phyloP scores from a whole-genome alignment of 2,329 filamentous ascomycete species.

The Botrytis sinoallii region DNA sequence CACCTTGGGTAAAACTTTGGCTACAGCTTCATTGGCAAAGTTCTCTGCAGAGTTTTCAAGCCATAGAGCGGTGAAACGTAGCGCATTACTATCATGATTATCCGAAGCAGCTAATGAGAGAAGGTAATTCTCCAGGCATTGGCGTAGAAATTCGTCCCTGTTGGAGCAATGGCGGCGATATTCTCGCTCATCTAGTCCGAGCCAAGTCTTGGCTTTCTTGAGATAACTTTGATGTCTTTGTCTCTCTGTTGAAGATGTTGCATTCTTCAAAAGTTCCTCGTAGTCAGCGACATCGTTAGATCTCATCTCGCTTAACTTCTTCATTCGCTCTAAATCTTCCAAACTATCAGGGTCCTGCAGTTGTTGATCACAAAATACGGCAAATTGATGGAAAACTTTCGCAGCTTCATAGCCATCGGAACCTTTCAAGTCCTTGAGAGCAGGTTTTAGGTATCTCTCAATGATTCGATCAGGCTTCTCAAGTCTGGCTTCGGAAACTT shows the following conservation, averaged over 20 bases:
- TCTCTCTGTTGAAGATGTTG: constrained; percentile 47
- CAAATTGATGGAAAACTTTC: constrained; percentile 91
- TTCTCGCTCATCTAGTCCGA: constrained; percentile 85
- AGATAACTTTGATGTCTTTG: constrained; percentile 59
- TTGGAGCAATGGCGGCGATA: constrained; percentile 73
- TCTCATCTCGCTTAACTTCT: constrained; percentile 76
- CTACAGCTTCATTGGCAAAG: constrained; percentile 74
- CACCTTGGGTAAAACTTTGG: constrained; percentile 66
- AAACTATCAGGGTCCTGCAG: constrained; percentile 80
- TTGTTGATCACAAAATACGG: constrained; percentile 91
- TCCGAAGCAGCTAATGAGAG: constrained; percentile 81
- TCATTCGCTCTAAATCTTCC: constrained; percentile 79
- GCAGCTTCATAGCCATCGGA: constrained; percentile 71
- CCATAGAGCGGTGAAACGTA: constrained; percentile 94
- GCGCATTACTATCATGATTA: constrained; percentile 80
- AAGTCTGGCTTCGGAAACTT: constrained; percentile 82
- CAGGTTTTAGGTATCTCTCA: constrained; percentile 77
- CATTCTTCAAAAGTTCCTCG: constrained; percentile 51
- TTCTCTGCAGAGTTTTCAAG: constrained; percentile 78
- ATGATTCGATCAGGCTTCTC: constrained; percentile 92
- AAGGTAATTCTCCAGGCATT: constrained; percentile 91
- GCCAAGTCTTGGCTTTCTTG: constrained; percentile 78
- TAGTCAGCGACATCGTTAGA: constrained; percentile 75
- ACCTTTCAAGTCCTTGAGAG: constrained; percentile 74
- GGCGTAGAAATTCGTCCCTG: constrained; percentile 77